A percentile compares a stretch with the other conserved stretches of the same genome.
Conservation (phyloP, 441 rosid species). For the Corymbia calophylla region DNA sequence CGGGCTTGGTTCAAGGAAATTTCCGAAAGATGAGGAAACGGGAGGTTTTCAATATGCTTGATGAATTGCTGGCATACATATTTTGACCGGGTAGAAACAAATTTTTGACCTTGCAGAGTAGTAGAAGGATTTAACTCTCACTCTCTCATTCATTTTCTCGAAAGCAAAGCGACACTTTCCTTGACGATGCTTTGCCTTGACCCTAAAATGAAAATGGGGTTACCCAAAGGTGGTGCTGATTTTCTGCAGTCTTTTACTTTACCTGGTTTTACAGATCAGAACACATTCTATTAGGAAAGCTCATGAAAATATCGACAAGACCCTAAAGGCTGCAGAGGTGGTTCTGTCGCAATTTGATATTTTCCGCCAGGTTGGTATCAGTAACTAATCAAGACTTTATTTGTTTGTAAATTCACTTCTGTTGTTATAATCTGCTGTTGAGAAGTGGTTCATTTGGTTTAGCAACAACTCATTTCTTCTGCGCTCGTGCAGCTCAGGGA, state of each 20-base stretch:
- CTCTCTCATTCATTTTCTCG: not conserved
- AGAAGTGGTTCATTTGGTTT: not conserved
- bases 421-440: not conserved
- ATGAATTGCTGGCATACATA: not conserved
- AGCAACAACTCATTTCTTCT: not conserved
- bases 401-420: not conserved
- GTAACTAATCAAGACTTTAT: not conserved
- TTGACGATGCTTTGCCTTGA: not conserved
- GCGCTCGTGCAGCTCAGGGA: not conserved
- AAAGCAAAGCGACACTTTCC: not conserved
- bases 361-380: slow-evolving; percentile 60
- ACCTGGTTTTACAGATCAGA: slow-evolving; percentile 48
- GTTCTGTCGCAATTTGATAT: slow-evolving; percentile 73
- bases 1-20: not conserved
- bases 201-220: not conserved
- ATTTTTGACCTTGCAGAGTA: not conserved
- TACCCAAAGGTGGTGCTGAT: not conserved
- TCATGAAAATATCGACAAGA: slow-evolving; percentile 90
- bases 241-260: not conserved
- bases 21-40: not conserved
- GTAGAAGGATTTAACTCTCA: not conserved
- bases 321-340: slow-evolving; percentile 87
- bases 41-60: not conserved
- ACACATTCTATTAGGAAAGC: slow-evolving; percentile 94
- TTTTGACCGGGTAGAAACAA: not conserved